phyloP scores from a whole-genome alignment of 768 basidiomycete genomes.

The Leccinum broughii region DNA sequence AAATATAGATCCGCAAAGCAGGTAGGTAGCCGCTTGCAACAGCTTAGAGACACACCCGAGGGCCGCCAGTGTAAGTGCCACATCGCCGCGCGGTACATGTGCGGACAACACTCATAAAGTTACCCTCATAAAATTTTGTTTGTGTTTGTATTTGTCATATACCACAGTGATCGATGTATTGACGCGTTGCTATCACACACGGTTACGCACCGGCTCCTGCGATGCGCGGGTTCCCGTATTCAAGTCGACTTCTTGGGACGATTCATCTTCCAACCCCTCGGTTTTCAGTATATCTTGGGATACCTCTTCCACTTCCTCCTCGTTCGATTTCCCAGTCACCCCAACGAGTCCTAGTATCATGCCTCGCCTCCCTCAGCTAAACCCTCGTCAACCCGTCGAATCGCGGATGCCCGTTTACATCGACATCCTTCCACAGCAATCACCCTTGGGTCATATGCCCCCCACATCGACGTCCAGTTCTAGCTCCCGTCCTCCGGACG shows the following conservation, averaged over 20 bases:
- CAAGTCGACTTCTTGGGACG: constrained; percentile 14
- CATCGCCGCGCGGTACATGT: constrained; percentile 24
- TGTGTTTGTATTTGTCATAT: constrained; percentile 32
- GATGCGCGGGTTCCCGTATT: constrained; percentile 20
- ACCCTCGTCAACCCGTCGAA: constrained; percentile 22
- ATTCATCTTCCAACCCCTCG: constrained; percentile 16
- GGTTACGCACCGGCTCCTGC: constrained; percentile 22
- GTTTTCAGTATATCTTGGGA: constrained; percentile 31
- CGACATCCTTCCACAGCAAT: constrained; percentile 31
- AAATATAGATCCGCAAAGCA: constrained; percentile 74
- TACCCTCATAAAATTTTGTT: constrained; percentile 27
- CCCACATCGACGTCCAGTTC: constrained; percentile 4
- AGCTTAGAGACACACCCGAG: constrained; percentile 71
- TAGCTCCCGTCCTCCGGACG: constrained; percentile 13
- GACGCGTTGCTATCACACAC: constrained; percentile 35
- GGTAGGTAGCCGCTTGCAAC: constrained; percentile 78
- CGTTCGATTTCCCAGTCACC: constrained; percentile 17
- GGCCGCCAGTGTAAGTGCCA: constrained; percentile 64
- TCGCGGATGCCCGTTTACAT: constrained; percentile 35
- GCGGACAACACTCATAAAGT: constrained; percentile 20
- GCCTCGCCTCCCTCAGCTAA: constrained; percentile 24
- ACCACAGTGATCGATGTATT: constrained; percentile 36
- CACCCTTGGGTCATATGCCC: constrained; percentile 1
- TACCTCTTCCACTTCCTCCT: constrained; percentile 22
- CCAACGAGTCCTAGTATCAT: constrained; percentile 19